Evolutionary conservation across 192 early-diverging fungal genomes (phyloP).

Genomic region (Gryganskiella cystojenkinii): DNA sequence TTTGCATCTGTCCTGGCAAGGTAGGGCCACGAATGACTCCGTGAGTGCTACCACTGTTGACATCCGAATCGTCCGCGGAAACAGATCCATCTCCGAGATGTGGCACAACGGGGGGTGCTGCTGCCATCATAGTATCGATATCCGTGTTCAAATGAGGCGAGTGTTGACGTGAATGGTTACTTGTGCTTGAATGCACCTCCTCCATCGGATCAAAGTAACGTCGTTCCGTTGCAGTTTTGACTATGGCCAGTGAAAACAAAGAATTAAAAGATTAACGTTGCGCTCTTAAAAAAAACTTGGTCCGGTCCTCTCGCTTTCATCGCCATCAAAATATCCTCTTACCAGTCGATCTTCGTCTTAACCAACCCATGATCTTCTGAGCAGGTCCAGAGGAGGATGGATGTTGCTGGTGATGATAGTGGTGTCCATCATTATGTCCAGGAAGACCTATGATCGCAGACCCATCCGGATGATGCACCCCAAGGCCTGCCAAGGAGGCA

Average conservation of each 20-base stretch:
- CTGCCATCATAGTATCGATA: neutral
- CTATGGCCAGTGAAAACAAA: conserved; percentile 8
- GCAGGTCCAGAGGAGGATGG: conserved; percentile 56
- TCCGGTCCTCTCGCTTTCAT: too few species aligned
- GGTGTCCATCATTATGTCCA: neutral
- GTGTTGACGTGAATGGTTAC: neutral
- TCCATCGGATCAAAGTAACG: conserved; percentile 22
- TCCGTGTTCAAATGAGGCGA: neutral
- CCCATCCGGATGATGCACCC: neutral
- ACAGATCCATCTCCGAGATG: conserved; percentile 11
- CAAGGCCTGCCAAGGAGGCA: neutral
- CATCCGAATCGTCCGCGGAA: conserved; percentile 18
- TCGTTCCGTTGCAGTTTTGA: conserved; percentile 19
- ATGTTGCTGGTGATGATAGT: neutral
- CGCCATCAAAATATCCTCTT: conserved; percentile 2
- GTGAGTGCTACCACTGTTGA: too few species aligned
- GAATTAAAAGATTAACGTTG: neutral
- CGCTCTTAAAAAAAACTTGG: neutral
- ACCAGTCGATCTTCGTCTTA: conserved; percentile 69
- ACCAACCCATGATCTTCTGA: conserved; percentile 82
- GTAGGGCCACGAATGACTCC: too few species aligned
- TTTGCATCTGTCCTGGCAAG: conserved; percentile 1
- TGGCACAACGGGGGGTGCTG: neutral
- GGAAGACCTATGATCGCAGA: neutral
- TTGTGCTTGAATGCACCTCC: conserved; percentile 8